Evolutionary conservation across 2,329 filamentous ascomycete genomes (phyloP).

Genomic region (Neopestalotiopsis rosae): DNA sequence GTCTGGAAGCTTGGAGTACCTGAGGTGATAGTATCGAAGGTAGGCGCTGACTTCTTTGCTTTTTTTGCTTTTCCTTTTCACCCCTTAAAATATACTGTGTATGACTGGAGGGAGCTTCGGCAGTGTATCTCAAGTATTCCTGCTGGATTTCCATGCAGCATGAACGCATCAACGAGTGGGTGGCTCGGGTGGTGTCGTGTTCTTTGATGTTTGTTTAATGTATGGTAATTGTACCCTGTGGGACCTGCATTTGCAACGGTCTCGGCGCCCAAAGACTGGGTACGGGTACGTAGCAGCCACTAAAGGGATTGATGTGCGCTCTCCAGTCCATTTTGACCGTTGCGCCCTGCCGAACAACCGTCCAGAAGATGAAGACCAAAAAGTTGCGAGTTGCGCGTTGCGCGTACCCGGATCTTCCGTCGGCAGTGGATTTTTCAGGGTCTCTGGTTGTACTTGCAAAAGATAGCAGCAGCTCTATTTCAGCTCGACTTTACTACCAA

Average conservation of each 20-base stretch:
- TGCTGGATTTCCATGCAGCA: neutral
- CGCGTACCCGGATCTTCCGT: neutral
- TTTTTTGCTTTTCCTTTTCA: neutral
- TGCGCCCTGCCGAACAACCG: neutral
- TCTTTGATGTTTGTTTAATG: neutral
- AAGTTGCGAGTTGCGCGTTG: neutral
- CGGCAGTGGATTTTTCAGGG: neutral
- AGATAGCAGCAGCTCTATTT: neutral
- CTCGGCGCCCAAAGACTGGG: conserved; percentile 1
- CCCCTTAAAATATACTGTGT: neutral
- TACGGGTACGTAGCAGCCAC: neutral
- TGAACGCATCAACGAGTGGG: neutral
- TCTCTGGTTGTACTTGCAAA: neutral
- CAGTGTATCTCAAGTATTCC: neutral
- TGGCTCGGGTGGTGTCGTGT: neutral
- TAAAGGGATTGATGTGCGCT: neutral
- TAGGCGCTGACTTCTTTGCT: neutral
- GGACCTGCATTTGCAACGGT: conserved; percentile 1
- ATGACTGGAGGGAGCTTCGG: neutral
- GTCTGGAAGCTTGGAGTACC: neutral
- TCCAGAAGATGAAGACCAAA: neutral
- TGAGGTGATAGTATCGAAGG: neutral
- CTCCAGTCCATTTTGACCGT: neutral
- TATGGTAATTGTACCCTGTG: neutral
- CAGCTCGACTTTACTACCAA: neutral